These are phyloP conservation scores for Debaryomyces singareniensis DNA, from an alignment of 1,139 yeast species.

Conservation along the genomic window DNA sequence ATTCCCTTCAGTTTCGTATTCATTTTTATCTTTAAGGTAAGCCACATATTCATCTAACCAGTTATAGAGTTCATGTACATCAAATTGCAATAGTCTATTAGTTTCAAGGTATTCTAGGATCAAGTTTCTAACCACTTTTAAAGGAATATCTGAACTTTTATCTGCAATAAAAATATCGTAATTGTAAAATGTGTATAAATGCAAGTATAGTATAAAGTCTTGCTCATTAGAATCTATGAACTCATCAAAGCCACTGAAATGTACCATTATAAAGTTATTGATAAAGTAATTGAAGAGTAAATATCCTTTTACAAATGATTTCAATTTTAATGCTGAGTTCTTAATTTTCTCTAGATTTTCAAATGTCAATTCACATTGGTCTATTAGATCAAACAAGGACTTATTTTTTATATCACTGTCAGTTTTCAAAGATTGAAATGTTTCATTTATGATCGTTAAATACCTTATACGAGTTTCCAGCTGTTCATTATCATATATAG, in stretches of 20 bases:
- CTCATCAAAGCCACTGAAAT: slow-evolving; percentile 38
- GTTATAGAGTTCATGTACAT: slow-evolving; percentile 29
- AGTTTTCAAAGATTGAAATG: slow-evolving; percentile 32
- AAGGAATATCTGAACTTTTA: slow-evolving; percentile 16
- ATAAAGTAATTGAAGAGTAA: slow-evolving; percentile 40
- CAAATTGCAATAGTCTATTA: slow-evolving; percentile 27
- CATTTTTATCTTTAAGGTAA: slow-evolving; percentile 30
- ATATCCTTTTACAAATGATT: slow-evolving; percentile 31
- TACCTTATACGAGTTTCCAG: slow-evolving; percentile 9
- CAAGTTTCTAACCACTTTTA: slow-evolving; percentile 20
- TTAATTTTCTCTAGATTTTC: slow-evolving; percentile 20
- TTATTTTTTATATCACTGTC: slow-evolving; percentile 24
- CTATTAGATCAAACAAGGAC: slow-evolving; percentile 39
- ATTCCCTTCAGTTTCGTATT: slow-evolving; percentile 4
- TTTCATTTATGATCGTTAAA: slow-evolving; percentile 24
- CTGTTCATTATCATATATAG: too few species aligned
- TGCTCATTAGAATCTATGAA: slow-evolving; percentile 32
- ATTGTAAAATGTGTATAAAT: slow-evolving; percentile 38
- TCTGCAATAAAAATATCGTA: slow-evolving; percentile 20
- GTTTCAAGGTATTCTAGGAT: slow-evolving; percentile 25
- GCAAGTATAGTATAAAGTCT: slow-evolving; percentile 40
- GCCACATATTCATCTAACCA: slow-evolving; percentile 40
- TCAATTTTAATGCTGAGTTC: slow-evolving; percentile 14
- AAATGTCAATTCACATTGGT: slow-evolving; percentile 35
- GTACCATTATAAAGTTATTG: slow-evolving; percentile 38